Evolutionary conservation across 2,329 filamentous ascomycete species (phyloP).

Genomic region (Gnomoniopsis sp.): DNA sequence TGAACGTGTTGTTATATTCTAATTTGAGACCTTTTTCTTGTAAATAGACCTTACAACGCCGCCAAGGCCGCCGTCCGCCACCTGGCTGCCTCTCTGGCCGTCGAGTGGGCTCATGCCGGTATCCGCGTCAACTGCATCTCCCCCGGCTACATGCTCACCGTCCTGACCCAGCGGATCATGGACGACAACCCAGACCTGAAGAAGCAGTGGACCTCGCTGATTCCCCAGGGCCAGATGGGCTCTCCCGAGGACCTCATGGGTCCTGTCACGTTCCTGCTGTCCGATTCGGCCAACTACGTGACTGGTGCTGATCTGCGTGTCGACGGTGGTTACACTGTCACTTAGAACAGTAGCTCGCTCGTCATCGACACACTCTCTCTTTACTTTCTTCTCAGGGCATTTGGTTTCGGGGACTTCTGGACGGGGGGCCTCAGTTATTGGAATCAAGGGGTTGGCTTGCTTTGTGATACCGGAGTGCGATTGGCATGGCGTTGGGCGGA

Average conservation of each 20-base stretch:
- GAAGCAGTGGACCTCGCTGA: constrained; percentile 85
- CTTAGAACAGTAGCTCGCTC: constrained; percentile 67
- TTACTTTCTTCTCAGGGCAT: neutral
- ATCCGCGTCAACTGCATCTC: constrained; percentile 96
- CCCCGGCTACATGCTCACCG: constrained; percentile 94
- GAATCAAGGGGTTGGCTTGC: too few species aligned
- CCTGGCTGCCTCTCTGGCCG: constrained; percentile 79
- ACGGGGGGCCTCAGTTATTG: neutral
- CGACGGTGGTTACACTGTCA: constrained; percentile 84
- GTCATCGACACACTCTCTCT: too few species aligned
- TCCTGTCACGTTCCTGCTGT: constrained; percentile 58
- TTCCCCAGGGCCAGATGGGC: constrained; percentile 92
- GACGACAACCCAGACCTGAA: constrained; percentile 89
- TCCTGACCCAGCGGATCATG: constrained; percentile 88
- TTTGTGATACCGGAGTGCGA: too few species aligned
- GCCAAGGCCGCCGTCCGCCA: constrained; percentile 91
- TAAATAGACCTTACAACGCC: constrained; percentile 73
- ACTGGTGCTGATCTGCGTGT: constrained; percentile 73
- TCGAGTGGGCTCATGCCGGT: constrained; percentile 85
- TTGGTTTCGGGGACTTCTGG: neutral
- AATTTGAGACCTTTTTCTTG: constrained; percentile 1
- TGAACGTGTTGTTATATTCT: neutral
- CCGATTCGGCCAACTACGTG: constrained; percentile 54
- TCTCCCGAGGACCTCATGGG: constrained; percentile 90
- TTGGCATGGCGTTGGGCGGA: too few species aligned